Evolutionary conservation across 108 stramenopile genomes (phyloP).

Genomic region (Aurantiochytrium sp.): DNA sequence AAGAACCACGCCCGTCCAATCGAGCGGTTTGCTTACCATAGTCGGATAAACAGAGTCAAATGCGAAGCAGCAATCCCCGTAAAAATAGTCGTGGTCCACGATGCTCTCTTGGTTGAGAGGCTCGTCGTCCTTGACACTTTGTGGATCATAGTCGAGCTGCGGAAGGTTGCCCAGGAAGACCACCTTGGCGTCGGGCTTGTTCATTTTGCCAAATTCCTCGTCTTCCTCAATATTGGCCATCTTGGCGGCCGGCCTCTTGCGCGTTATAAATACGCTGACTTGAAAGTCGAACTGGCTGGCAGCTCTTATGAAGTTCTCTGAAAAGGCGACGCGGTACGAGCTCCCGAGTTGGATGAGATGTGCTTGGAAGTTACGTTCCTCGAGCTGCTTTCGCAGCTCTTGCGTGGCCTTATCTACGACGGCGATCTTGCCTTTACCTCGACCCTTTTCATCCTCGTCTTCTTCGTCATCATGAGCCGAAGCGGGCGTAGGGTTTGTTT

Average conservation of each 20-base stretch:
- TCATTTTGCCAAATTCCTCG: neutral
- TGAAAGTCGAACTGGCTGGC: neutral
- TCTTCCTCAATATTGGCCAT: neutral
- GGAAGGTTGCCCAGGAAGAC: neutral
- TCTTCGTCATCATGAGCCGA: no score
- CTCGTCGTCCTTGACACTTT: neutral
- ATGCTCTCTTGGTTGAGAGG: neutral
- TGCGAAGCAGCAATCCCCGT: neutral
- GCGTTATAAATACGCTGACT: neutral
- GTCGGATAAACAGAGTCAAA: neutral
- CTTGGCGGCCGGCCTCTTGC: neutral
- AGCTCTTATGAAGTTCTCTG: neutral
- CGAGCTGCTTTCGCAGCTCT: neutral
- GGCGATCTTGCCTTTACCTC: no score
- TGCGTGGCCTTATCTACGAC: neutral
- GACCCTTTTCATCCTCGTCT: no score
- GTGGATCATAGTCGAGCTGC: neutral
- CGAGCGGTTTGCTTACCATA: neutral
- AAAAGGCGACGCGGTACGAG: neutral
- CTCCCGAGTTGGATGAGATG: neutral
- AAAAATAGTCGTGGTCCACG: neutral
- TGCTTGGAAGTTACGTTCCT: neutral
- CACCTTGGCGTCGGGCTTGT: neutral
- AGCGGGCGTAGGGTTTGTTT: no score
- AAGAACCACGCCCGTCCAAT: neutral